Evolutionary conservation across 108 stramenopile genomes (phyloP).

Genomic region (Parietichytrium sp.): DNA sequence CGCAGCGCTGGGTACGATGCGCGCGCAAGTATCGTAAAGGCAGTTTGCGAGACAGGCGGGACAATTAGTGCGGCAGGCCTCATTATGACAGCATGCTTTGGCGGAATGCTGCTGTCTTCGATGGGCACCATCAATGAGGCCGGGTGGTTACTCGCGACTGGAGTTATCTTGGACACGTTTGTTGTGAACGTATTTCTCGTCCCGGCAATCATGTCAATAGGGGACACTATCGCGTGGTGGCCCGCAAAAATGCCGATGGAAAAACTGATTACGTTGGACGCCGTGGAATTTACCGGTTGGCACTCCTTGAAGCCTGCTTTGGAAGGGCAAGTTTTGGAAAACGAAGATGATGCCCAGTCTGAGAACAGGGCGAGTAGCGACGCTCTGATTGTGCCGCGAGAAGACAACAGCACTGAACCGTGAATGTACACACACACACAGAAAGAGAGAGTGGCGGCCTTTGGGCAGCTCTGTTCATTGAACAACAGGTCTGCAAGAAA

Average conservation of each 20-base stretch:
- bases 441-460: too few relatives aligned
- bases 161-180: constrained; percentile 61
- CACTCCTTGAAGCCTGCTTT: too few relatives aligned
- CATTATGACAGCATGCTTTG: constrained; percentile 59
- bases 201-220: constrained; percentile 46
- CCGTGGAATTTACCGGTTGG: neutral
- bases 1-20: constrained; percentile 48
- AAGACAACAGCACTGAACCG: too few relatives aligned
- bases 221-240: neutral
- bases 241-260: constrained; percentile 5
- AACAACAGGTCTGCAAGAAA: too few relatives aligned
- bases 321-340: too few relatives aligned
- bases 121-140: constrained; percentile 52
- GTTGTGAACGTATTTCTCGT: constrained; percentile 58
- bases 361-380: too few relatives aligned
- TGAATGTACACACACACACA: too few relatives aligned
- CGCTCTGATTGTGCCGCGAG: too few relatives aligned
- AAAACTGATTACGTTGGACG: neutral
- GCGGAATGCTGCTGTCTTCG: constrained; percentile 47
- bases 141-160: constrained; percentile 52
- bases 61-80: constrained; percentile 56
- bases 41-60: constrained; percentile 48
- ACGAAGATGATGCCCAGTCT: too few relatives aligned
- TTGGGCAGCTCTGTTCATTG: too few relatives aligned
- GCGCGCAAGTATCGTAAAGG: constrained; percentile 46